phyloP scores from a whole-genome alignment of 352 stramenopile species.

The Pythium monospermum region DNA sequence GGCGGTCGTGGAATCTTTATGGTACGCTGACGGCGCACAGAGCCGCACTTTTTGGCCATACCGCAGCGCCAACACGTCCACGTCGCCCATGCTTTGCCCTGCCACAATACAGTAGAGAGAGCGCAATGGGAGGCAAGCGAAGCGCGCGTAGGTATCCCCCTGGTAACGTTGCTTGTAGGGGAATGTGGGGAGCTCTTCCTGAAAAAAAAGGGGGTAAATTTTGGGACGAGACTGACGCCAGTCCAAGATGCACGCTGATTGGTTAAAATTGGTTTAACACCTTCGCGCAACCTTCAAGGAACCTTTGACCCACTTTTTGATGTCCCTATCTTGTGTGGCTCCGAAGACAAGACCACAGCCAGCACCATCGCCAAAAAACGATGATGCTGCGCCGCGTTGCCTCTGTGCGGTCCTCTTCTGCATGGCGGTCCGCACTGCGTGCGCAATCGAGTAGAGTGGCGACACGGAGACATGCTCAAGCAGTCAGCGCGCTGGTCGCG shows the following conservation, averaged over 20 bases:
- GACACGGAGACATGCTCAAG: not conserved
- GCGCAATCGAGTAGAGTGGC: not conserved
- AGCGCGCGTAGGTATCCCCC: too few relatives aligned
- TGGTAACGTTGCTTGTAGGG: too few relatives aligned
- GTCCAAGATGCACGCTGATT: constrained; percentile 5
- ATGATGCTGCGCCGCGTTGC: constrained; percentile 5
- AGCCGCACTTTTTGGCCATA: constrained; percentile 73
- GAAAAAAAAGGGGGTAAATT: too few relatives aligned
- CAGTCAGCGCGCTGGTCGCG: not conserved
- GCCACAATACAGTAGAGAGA: not conserved
- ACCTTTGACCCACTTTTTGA: not conserved
- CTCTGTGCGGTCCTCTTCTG: not conserved
- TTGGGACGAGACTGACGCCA: too few relatives aligned
- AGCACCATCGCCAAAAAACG: not conserved
- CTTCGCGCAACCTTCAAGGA: constrained; percentile 16
- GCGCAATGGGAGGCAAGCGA: not conserved
- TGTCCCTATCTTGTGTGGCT: not conserved
- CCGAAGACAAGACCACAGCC: not conserved
- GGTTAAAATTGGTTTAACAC: constrained; percentile 7
- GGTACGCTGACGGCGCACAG: constrained; percentile 51
- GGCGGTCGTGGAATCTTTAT: constrained; percentile 4
- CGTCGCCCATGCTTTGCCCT: constrained; percentile 11
- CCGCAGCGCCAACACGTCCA: constrained; percentile 35
- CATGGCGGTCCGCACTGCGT: not conserved
- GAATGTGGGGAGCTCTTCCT: too few relatives aligned